A percentile compares a stretch with the other conserved stretches of the same genome.
Evolutionary conservation across 768 basidiomycete species (phyloP).

Genomic region (Suillus occidentalis): DNA sequence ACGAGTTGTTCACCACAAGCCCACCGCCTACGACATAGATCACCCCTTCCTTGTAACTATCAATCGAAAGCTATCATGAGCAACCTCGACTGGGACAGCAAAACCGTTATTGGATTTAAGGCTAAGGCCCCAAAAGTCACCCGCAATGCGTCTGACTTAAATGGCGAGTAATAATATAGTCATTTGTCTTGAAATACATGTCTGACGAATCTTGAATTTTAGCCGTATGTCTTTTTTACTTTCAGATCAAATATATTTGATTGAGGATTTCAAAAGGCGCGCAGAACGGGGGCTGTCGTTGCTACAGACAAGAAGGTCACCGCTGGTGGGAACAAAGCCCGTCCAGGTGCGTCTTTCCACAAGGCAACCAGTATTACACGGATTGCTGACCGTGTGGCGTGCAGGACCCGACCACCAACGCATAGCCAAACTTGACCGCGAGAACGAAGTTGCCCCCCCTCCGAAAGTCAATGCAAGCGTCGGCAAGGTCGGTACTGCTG

Average conservation of each 20-base stretch:
- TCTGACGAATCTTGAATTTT: conserved; percentile 17
- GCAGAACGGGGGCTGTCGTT: conserved; percentile 73
- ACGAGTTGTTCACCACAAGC: background rate
- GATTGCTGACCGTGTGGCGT: background rate
- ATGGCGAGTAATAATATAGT: conserved; percentile 37
- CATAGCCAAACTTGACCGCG: conserved; percentile 91
- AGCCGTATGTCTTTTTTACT: conserved; percentile 51
- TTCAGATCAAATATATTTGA: background rate
- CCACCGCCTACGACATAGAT: background rate
- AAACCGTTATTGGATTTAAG: conserved; percentile 71
- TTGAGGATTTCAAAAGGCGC: conserved; percentile 50
- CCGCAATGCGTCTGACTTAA: conserved; percentile 60
- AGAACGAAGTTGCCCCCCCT: conserved; percentile 94
- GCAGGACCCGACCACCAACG: conserved; percentile 90
- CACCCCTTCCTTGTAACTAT: background rate
- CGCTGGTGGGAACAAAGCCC: conserved; percentile 73
- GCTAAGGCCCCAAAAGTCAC: conserved; percentile 61
- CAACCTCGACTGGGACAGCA: conserved; percentile 67
- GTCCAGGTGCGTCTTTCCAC: conserved; percentile 50
- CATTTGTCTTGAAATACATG: background rate
- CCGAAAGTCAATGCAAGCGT: conserved; percentile 71
- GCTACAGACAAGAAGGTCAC: conserved; percentile 80
- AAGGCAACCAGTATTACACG: background rate
- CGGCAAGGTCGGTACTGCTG: conserved; percentile 55
- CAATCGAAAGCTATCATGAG: conserved; percentile 36